These are phyloP conservation scores for Lentinula aciculospora DNA, from an alignment of 768 basidiomycete species.

Conservation along the genomic window DNA sequence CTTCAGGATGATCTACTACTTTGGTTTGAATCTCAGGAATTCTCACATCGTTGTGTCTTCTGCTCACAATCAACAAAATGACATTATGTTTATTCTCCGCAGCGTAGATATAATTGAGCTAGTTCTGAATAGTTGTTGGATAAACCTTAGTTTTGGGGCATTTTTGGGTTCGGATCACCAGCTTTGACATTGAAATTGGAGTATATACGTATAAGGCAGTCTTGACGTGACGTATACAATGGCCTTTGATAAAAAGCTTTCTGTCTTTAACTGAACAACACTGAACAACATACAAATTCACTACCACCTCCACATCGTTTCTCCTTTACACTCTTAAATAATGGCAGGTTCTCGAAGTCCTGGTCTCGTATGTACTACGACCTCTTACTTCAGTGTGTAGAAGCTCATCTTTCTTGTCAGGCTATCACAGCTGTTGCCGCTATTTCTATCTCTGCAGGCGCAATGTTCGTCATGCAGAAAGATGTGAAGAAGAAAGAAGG, in stretches of 20 bases:
- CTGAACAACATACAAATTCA: too few relatives aligned
- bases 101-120: not conserved
- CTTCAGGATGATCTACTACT: conserved; percentile 27
- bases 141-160: too few relatives aligned
- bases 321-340: not conserved
- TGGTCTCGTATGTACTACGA: not conserved
- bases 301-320: not conserved
- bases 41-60: too few relatives aligned
- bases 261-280: not conserved
- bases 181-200: not conserved
- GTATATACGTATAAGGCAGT: not conserved
- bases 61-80: too few relatives aligned
- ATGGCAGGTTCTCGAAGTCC: conserved; percentile 6
- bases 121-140: too few relatives aligned
- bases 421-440: not conserved
- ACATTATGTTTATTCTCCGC: not conserved
- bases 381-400: too few relatives aligned
- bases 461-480: conserved; percentile 5
- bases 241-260: not conserved
- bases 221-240: not conserved
- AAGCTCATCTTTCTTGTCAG: too few relatives aligned
- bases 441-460: conserved; percentile 2
- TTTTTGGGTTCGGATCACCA: not conserved
- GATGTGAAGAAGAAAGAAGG: conserved; percentile 4
- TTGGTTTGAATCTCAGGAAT: conserved; percentile 57